Evolutionary conservation across 2,329 filamentous ascomycete species (phyloP).

Genomic region (Ceratocystis harringtonii): DNA sequence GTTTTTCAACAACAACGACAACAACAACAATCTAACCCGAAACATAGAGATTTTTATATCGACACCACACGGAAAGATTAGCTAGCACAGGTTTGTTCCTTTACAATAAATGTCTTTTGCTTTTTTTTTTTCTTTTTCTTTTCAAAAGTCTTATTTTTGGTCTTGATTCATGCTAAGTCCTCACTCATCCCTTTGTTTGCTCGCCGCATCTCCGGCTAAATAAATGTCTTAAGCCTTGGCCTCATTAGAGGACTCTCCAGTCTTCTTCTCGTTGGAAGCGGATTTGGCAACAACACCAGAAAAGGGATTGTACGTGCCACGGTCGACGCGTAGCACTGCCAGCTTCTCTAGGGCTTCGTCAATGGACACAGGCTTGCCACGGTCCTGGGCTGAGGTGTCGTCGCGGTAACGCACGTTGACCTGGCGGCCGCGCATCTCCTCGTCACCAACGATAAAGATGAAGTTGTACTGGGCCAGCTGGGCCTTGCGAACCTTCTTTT

Average conservation of each 20-base stretch:
- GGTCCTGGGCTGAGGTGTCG: conserved; percentile 45
- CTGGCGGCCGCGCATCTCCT: conserved; percentile 44
- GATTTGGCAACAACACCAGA: conserved; percentile 13
- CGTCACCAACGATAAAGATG: conserved; percentile 54
- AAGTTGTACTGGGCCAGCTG: conserved; percentile 75
- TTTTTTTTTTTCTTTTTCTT: conserved; percentile 17
- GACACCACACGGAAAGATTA: background rate
- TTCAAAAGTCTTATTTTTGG: conserved; percentile 16
- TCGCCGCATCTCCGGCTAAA: background rate
- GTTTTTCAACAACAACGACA: conserved; percentile 1
- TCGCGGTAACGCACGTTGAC: conserved; percentile 51
- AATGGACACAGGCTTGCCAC: conserved; percentile 43
- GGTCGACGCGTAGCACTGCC: conserved; percentile 34
- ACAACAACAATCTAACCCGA: background rate
- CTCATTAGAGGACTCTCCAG: background rate
- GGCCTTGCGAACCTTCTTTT: conserved; percentile 77
- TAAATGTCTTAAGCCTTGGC: background rate
- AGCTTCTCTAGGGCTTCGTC: conserved; percentile 43
- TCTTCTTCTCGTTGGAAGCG: conserved; percentile 10
- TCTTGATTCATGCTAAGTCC: conserved; percentile 14
- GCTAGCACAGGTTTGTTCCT: background rate
- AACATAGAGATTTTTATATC: background rate
- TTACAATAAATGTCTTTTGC: background rate
- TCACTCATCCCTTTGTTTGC: background rate
- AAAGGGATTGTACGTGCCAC: conserved; percentile 19